phyloP scores from a whole-genome alignment of 2,329 filamentous ascomycete genomes.

The Trichoderma koningiopsis region DNA sequence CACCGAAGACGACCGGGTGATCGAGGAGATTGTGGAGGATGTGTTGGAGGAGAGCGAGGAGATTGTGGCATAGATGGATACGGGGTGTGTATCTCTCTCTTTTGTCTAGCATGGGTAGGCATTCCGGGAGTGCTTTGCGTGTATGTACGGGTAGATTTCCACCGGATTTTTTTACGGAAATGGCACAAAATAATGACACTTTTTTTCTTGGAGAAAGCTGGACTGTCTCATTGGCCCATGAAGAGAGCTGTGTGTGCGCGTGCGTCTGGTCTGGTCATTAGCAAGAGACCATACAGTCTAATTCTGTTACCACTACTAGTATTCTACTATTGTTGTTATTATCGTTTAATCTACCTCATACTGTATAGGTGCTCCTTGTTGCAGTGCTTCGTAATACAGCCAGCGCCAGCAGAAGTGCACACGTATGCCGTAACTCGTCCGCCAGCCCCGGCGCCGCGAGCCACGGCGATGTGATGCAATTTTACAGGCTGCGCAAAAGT shows the following conservation, averaged over 20 bases:
- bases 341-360: background rate
- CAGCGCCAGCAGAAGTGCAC: background rate
- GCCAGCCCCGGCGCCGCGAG: background rate
- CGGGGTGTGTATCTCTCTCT: conserved; percentile 28
- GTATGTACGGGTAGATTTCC: conserved; percentile 26
- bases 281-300: background rate
- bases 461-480: conserved; percentile 7
- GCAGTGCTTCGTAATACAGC: background rate
- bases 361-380: background rate
- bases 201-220: background rate
- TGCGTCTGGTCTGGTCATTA: background rate
- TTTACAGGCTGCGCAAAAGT: conserved; percentile 21
- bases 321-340: background rate
- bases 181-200: conserved; percentile 39
- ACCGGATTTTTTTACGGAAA: conserved; percentile 33
- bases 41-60: conserved; percentile 86
- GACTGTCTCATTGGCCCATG: background rate
- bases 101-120: conserved; percentile 33
- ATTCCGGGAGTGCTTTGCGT: conserved; percentile 27
- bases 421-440: conserved; percentile 8
- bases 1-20: conserved; percentile 72
- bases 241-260: background rate
- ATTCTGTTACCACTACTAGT: background rate
- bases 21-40: conserved; percentile 88
- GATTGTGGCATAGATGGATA: conserved; percentile 47